A percentile compares a stretch with the other conserved stretches of the same genome.
phyloP scores from a whole-genome alignment of 225 moss, liverwort and hornwort genomes.

The Physcomitrellopsis africana region DNA sequence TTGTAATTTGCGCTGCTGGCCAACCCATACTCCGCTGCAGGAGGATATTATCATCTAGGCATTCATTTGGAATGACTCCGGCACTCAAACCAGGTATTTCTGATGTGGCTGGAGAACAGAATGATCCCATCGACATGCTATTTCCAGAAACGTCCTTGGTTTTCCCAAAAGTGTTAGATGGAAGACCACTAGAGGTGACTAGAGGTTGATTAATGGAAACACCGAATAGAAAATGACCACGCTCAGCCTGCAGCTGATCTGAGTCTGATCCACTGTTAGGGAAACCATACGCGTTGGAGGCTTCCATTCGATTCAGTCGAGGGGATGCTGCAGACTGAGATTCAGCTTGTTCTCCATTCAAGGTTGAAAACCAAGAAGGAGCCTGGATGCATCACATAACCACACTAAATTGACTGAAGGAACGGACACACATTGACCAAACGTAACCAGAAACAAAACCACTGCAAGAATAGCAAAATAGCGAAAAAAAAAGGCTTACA shows the following conservation, averaged over 20 bases:
- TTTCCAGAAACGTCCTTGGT: slow-evolving; percentile 48
- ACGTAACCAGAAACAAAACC: too few relatives aligned
- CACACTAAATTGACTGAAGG: not conserved
- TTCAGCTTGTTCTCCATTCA: slow-evolving; percentile 44
- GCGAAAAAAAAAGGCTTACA: too few relatives aligned
- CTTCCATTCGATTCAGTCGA: slow-evolving; percentile 48
- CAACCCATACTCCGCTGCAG: too few relatives aligned
- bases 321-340: slow-evolving; percentile 35
- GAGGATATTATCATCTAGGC: slow-evolving; percentile 51
- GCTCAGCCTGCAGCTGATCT: slow-evolving; percentile 61
- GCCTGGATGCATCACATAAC: slow-evolving; percentile 27
- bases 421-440: too few relatives aligned
- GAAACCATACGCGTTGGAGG: slow-evolving; percentile 42
- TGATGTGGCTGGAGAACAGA: slow-evolving; percentile 39
- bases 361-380: slow-evolving; percentile 57
- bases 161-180: slow-evolving; percentile 17
- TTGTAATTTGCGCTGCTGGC: slow-evolving; percentile 33
- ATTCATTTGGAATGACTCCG: slow-evolving; percentile 44
- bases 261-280: slow-evolving; percentile 47
- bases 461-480: too few relatives aligned
- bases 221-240: slow-evolving; percentile 55
- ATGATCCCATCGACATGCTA: slow-evolving; percentile 42
- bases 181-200: slow-evolving; percentile 31
- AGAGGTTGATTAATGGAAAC: slow-evolving; percentile 63
- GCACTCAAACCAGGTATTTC: slow-evolving; percentile 41